Evolutionary conservation across 1,284 basidiomycete species (phyloP).

Genomic region (Cryptococcus sp.): DNA sequence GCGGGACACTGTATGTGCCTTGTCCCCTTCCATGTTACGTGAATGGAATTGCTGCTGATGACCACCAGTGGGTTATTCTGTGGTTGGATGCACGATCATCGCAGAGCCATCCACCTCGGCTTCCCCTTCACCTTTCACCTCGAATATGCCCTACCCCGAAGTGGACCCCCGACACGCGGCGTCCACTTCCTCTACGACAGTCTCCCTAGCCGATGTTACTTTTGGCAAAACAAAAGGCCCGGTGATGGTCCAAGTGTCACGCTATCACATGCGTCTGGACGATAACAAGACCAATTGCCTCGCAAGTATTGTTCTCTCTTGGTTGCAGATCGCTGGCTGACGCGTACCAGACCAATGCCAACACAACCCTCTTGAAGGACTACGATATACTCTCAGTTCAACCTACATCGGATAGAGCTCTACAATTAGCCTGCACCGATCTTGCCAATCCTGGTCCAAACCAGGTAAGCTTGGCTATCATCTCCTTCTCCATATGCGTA

Average conservation of each 20-base stretch:
- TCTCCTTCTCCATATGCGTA: neutral
- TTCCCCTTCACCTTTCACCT: slow-evolving; percentile 31
- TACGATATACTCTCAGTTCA: slow-evolving; percentile 43
- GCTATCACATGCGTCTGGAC: slow-evolving; percentile 42
- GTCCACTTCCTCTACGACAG: neutral
- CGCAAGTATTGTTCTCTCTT: no score
- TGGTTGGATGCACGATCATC: slow-evolving; percentile 36
- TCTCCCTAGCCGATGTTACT: neutral
- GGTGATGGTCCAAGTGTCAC: slow-evolving; percentile 38
- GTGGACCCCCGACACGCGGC: slow-evolving; percentile 34
- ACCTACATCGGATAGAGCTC: slow-evolving; percentile 41
- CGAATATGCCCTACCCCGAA: slow-evolving; percentile 30
- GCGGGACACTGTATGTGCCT: slow-evolving; percentile 26
- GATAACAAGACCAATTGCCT: slow-evolving; percentile 41
- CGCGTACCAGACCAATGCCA: slow-evolving; percentile 29
- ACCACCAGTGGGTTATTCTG: slow-evolving; percentile 41
- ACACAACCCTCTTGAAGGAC: slow-evolving; percentile 27
- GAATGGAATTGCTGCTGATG: neutral
- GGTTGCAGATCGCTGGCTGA: no score
- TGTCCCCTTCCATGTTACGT: no score
- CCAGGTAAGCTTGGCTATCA: slow-evolving; percentile 32
- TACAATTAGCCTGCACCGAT: slow-evolving; percentile 43
- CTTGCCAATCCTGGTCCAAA: slow-evolving; percentile 43
- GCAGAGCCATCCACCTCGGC: slow-evolving; percentile 27
- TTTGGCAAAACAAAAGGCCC: slow-evolving; percentile 5